A percentile compares a stretch with the other conserved stretches of the same genome.
These are phyloP conservation scores for Micractinium conductrix DNA, from an alignment of 139 green algal species.

Conservation along the genomic window DNA sequence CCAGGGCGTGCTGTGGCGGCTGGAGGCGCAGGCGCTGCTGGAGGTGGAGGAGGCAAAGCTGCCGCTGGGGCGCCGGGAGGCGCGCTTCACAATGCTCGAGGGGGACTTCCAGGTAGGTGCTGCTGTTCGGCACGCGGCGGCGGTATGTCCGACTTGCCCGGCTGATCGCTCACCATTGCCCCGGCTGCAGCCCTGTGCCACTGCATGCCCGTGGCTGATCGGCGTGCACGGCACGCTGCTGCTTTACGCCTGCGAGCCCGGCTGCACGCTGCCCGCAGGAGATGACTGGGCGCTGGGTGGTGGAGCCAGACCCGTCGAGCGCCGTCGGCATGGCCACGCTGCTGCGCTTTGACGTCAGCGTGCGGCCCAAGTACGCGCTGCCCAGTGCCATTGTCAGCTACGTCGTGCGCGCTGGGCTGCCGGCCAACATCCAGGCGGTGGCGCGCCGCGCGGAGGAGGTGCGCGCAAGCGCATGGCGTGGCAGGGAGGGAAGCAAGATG, in stretches of 20 bases:
- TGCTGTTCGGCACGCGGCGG: not conserved
- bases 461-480: not conserved
- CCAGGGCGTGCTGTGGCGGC: constrained; percentile 57
- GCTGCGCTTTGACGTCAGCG: constrained; percentile 60
- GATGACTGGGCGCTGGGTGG: constrained; percentile 56
- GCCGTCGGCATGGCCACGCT: constrained; percentile 39
- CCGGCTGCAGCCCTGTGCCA: not conserved
- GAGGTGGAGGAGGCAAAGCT: constrained; percentile 53
- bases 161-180: not conserved
- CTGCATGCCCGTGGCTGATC: too few species aligned
- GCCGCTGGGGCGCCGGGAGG: constrained; percentile 41
- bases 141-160: not conserved
- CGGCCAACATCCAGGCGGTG: constrained; percentile 60
- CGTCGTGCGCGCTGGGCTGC: constrained; percentile 58
- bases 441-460: constrained; percentile 53
- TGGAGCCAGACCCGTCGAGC: constrained; percentile 49
- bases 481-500: too few species aligned
- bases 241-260: too few species aligned
- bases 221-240: too few species aligned
- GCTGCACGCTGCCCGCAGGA: too few species aligned
- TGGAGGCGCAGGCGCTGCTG: constrained; percentile 61
- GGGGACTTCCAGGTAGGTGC: constrained; percentile 55
- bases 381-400: constrained; percentile 52
- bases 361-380: constrained; percentile 47
- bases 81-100: constrained; percentile 52